phyloP scores from a whole-genome alignment of 805 yeast species.

The Sungouiozyma ichnusensis region DNA sequence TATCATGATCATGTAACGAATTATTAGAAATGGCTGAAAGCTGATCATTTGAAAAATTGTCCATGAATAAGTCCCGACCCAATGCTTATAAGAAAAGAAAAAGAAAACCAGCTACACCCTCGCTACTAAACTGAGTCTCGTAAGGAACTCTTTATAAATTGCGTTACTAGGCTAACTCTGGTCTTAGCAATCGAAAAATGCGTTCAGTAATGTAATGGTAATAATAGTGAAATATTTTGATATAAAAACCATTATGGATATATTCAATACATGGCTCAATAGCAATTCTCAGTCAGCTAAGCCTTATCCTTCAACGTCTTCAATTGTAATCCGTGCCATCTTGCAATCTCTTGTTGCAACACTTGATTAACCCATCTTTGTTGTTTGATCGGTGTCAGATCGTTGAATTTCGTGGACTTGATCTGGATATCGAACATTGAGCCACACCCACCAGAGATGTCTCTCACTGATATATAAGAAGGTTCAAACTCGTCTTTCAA shows the following conservation, averaged over 20 bases:
- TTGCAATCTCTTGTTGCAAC: conserved; percentile 70
- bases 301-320: conserved; percentile 41
- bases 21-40: background rate
- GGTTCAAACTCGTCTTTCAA: conserved; percentile 53
- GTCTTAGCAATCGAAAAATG: too few relatives aligned
- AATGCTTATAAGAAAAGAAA: too few relatives aligned
- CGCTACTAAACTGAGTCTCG: too few relatives aligned
- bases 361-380: conserved; percentile 80
- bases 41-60: conserved; percentile 2
- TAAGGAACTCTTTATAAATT: too few relatives aligned
- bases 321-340: conserved; percentile 94
- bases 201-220: too few relatives aligned
- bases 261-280: too few relatives aligned
- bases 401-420: conserved; percentile 64
- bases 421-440: conserved; percentile 90
- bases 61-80: too few relatives aligned
- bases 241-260: too few relatives aligned
- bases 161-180: too few relatives aligned
- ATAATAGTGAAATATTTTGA: too few relatives aligned
- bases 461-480: conserved; percentile 51
- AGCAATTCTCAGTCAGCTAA: too few relatives aligned
- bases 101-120: too few relatives aligned
- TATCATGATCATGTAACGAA: background rate
- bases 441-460: conserved; percentile 94
- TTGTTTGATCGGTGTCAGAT: conserved; percentile 77